Conservation (phyloP, 1,284 basidiomycete species). For the Cutaneotrichosporon arboriforme region DNA sequence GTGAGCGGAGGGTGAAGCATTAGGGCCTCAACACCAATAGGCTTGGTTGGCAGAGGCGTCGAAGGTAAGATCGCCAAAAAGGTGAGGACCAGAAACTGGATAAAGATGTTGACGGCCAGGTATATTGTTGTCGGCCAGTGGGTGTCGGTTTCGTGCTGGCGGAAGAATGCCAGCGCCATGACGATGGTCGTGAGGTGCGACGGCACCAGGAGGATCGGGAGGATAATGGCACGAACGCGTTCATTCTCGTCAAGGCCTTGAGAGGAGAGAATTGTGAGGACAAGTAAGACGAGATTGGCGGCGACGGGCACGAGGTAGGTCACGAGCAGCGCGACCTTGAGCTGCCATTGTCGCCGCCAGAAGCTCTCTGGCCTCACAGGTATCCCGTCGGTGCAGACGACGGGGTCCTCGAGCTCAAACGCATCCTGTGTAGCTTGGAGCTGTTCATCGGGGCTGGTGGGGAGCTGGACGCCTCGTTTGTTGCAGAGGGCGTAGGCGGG, state of each 20-base stretch:
- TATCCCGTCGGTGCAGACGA: conserved; percentile 67
- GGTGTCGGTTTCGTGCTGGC: conserved; percentile 51
- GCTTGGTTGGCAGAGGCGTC: conserved; percentile 28
- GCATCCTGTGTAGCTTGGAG: conserved; percentile 54
- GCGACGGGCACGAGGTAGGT: conserved; percentile 27
- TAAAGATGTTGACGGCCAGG: conserved; percentile 56
- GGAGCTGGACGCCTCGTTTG: conserved; percentile 26
- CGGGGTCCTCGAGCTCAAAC: conserved; percentile 67
- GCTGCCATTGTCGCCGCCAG: conserved; percentile 49
- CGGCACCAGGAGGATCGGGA: conserved; percentile 53
- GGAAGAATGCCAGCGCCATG: conserved; percentile 56
- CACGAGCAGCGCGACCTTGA: conserved; percentile 35
- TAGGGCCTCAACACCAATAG: conserved; percentile 2
- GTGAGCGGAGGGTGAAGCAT: conserved; percentile 5
- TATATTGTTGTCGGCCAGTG: conserved; percentile 65
- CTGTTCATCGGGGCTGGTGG: conserved; percentile 26
- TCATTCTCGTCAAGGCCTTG: conserved; percentile 17
- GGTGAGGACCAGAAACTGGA: conserved; percentile 53
- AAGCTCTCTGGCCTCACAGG: conserved; percentile 66
- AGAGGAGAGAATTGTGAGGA: conserved; percentile 41
- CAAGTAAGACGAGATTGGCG: conserved; percentile 27
- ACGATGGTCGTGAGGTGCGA: conserved; percentile 61
- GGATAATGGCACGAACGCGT: conserved; percentile 13
- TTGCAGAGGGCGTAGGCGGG: conserved; percentile 21
- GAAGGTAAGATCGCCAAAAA: conserved; percentile 42